Evolutionary conservation across 805 yeast species (phyloP).

Genomic region (Nakazawaea ambrosiae): DNA sequence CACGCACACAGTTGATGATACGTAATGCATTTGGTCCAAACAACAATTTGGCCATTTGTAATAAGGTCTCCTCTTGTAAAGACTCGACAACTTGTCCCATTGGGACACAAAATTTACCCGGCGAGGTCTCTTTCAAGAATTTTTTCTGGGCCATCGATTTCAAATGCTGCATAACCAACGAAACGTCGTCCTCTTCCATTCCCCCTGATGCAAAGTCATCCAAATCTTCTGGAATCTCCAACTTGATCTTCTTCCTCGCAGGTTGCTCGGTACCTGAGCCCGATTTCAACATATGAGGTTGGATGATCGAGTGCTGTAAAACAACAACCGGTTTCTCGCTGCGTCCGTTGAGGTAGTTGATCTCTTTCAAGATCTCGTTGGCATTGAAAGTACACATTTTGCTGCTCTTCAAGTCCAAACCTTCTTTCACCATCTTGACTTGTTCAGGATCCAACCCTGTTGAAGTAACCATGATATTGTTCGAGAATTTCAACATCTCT

Average conservation of each 20-base stretch:
- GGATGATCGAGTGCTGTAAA: conserved; percentile 4
- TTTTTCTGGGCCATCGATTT: conserved; percentile 51
- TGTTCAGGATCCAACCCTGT: conserved; percentile 24
- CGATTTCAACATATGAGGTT: conserved; percentile 9
- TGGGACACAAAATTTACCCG: conserved; percentile 58
- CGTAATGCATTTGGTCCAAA: conserved; percentile 65
- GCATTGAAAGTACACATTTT: conserved; percentile 34
- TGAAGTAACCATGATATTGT: conserved; percentile 24
- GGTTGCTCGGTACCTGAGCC: conserved; percentile 10
- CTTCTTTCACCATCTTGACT: conserved; percentile 15
- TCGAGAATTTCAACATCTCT: conserved; percentile 20
- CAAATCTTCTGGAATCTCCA: conserved; percentile 18
- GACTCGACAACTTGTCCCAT: conserved; percentile 40
- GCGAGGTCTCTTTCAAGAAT: conserved; percentile 53
- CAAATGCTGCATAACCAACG: conserved; percentile 46
- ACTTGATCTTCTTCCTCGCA: conserved; percentile 19
- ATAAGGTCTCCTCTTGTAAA: conserved; percentile 44
- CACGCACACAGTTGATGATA: conserved; percentile 69
- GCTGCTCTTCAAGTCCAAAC: conserved; percentile 26
- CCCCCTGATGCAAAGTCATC: conserved; percentile 25
- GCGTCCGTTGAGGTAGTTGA: conserved; percentile 10
- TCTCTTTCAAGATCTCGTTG: conserved; percentile 29
- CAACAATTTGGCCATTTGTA: conserved; percentile 50
- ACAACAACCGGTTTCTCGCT: background rate
- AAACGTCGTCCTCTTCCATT: conserved; percentile 19